Conservation (phyloP, 2,329 filamentous ascomycete species). For the Gnomoniopsis sp. region DNA sequence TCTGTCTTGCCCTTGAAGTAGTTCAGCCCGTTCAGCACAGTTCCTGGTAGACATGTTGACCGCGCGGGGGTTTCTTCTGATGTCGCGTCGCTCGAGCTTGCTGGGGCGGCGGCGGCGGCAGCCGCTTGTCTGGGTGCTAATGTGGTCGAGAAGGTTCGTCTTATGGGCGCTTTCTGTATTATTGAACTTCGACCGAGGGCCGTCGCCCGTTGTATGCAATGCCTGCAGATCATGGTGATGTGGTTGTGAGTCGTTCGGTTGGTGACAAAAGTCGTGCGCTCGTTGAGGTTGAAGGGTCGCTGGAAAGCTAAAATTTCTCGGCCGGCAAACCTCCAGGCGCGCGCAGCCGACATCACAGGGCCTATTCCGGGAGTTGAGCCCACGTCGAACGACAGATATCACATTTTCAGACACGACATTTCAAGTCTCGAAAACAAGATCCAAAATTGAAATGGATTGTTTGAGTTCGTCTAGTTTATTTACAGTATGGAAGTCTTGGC, state of each 20-base stretch:
- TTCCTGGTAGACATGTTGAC: slow-evolving; percentile 64
- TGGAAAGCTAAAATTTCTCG: slow-evolving; percentile 17
- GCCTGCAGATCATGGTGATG: slow-evolving; percentile 39
- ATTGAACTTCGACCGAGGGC: slow-evolving; percentile 27
- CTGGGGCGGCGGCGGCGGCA: slow-evolving; percentile 28
- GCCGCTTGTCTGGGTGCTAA: slow-evolving; percentile 23
- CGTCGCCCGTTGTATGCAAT: slow-evolving; percentile 48
- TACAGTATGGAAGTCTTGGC: background rate
- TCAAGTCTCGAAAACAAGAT: too few species aligned
- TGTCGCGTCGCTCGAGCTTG: slow-evolving; percentile 21
- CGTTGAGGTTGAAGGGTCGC: slow-evolving; percentile 11
- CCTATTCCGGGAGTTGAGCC: background rate
- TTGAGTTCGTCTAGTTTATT: background rate
- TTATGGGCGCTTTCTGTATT: slow-evolving; percentile 19
- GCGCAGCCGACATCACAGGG: background rate
- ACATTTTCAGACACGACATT: background rate
- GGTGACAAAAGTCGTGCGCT: slow-evolving; percentile 10
- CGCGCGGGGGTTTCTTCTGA: slow-evolving; percentile 21
- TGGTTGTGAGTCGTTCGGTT: slow-evolving; percentile 22
- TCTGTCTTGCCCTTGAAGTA: slow-evolving; percentile 72
- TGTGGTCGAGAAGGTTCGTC: slow-evolving; percentile 39
- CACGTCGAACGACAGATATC: background rate
- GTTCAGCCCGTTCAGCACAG: slow-evolving; percentile 69
- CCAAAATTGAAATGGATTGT: background rate
- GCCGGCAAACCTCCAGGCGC: slow-evolving; percentile 6